Evolutionary conservation across 2,329 filamentous ascomycete genomes (phyloP).

Genomic region (Aureobasidium sp.): DNA sequence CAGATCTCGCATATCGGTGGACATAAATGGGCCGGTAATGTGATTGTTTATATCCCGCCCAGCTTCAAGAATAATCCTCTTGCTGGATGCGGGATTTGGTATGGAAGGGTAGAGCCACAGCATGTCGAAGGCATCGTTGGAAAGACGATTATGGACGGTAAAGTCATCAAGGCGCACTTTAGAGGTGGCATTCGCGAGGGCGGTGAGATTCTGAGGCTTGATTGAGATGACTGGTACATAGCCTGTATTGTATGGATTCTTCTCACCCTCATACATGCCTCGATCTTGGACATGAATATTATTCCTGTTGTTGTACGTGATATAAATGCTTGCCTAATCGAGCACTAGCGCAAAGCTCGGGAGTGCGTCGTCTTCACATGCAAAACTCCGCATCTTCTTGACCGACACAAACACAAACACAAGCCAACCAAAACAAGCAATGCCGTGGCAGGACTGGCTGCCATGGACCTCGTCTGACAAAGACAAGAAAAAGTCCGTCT

Average conservation of each 20-base stretch:
- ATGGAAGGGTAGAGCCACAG: conserved; percentile 67
- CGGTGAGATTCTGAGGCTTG: conserved; percentile 21
- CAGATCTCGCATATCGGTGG: conserved; percentile 75
- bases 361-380: no score
- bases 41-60: conserved; percentile 72
- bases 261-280: no score
- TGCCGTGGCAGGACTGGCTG: conserved; percentile 21
- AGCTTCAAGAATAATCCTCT: conserved; percentile 46
- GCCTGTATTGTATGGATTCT: no score
- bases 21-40: conserved; percentile 79
- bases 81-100: conserved; percentile 71
- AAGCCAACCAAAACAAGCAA: no score
- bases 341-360: no score
- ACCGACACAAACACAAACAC: no score
- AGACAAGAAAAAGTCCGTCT: conserved; percentile 32
- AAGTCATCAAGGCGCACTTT: conserved; percentile 63
- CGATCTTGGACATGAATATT: no score
- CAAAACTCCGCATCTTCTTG: no score
- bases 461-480: conserved; percentile 21
- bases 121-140: conserved; percentile 69
- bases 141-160: conserved; percentile 62
- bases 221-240: not conserved
- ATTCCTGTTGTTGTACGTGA: no score
- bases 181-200: conserved; percentile 55
- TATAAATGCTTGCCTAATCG: no score